phyloP scores from a whole-genome alignment of 1,284 basidiomycete genomes.

The Inonotus obliquus region DNA sequence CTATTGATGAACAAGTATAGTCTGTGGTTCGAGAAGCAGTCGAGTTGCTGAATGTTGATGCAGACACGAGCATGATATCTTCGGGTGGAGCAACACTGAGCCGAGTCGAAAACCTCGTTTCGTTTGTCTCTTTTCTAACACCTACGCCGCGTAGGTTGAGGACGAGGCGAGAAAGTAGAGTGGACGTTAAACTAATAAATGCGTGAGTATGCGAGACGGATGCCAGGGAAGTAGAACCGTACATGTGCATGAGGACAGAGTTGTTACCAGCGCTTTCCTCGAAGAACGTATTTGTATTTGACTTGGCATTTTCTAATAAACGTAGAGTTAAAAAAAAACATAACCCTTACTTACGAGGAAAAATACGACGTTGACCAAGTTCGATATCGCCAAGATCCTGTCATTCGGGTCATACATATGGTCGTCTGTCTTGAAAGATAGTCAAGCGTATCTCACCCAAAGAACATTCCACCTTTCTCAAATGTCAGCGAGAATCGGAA shows the following conservation, averaged over 20 bases:
- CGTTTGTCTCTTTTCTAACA: not conserved
- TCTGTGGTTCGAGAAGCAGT: not conserved
- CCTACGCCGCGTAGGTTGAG: conserved; percentile 11
- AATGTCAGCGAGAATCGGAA: not conserved
- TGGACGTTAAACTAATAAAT: conserved; percentile 4
- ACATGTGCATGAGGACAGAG: conserved; percentile 15
- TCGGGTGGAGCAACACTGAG: not conserved
- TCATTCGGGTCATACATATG: not conserved
- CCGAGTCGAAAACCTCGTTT: conserved; percentile 1
- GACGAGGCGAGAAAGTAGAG: conserved; percentile 14
- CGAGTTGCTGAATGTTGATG: conserved; percentile 8
- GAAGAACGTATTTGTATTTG: conserved; percentile 1
- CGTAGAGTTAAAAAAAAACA: not conserved
- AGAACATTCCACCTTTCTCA: conserved; percentile 10
- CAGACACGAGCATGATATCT: conserved; percentile 3
- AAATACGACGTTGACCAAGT: conserved; percentile 14
- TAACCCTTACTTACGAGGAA: conserved; percentile 4
- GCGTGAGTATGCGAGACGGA: not conserved
- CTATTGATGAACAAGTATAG: not conserved
- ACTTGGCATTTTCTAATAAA: not conserved
- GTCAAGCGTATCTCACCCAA: not conserved
- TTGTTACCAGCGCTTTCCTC: conserved; percentile 17
- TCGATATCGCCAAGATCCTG: conserved; percentile 11
- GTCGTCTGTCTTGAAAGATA: not conserved
- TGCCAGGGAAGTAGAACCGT: not conserved